Base-by-base conservation (phyloP, 2,329 filamentous ascomycete species). In the Dryadomyces sulphureus region DNA sequence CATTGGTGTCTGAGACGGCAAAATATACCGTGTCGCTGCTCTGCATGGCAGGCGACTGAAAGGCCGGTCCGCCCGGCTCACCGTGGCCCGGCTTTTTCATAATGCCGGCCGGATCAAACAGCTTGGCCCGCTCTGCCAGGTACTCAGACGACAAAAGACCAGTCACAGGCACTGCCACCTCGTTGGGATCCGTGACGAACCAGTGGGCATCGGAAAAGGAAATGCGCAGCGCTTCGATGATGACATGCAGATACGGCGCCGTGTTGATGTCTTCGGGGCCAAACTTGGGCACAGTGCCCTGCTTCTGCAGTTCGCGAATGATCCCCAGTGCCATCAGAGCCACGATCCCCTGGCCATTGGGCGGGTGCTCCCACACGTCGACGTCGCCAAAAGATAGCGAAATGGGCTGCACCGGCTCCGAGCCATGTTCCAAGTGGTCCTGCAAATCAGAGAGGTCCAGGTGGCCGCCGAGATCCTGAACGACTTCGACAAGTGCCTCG, bases 21-120 rank as follows among this genome's bases (percentile, higher is more conserved):
- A 96, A 94, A 67, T 96, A 96, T 24, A 96, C 92, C 0, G 92
- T 96, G 61, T 98, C 92, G 60, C 82, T 84, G 63, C 84, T 83
- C 51, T 80, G 81, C 50, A 93, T 77, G 0, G 90, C 90, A 0
- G 88, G 88, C 1, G 60, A 86, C 2, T 54, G 48, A 30, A 59
- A 84, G 6, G 50, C 35, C 1, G 49, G 43, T 3, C 49, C 51
- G 22, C 43, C 47, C 1, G 69, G 70, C 21, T 66, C 56, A 47
- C 89, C 90, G 58, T 87, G 83, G 38, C 76, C 65, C 1, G 82
- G 61, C 7, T 72, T 61, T 1, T 81, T 62, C 56, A 83, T 82
- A 0, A 85, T 70, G 45, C 75, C 74, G 12, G 24, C 27, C 1
- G 76, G 59, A 48, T 73, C 60, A 55, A 80, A 79, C 6, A 81